These are phyloP conservation scores for Strigomonas galati DNA, from an alignment of 208 protist species.

Conservation along the genomic window DNA sequence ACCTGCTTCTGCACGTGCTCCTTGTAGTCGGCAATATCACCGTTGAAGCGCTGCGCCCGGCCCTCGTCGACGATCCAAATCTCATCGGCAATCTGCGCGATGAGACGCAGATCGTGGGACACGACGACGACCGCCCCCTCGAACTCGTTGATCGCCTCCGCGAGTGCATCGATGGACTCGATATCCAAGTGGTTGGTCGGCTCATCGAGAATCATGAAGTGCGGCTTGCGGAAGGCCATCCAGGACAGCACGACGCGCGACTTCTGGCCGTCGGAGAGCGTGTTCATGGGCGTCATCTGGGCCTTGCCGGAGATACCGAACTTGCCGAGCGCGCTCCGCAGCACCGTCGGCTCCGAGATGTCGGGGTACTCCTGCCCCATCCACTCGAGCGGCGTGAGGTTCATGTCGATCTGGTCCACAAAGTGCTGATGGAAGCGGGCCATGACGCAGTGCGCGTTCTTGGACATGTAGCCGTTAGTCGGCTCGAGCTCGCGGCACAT, in stretches of 20 bases:
- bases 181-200: conserved; percentile 98
- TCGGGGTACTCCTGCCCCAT: conserved; percentile 92
- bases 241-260: conserved; percentile 95
- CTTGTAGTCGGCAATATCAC: conserved; percentile 92
- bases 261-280: conserved; percentile 97
- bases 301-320: conserved; percentile 91
- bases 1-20: conserved; percentile 87
- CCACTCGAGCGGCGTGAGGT: conserved; percentile 93
- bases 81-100: conserved; percentile 93
- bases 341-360: conserved; percentile 77
- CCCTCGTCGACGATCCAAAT: conserved; percentile 96
- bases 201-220: conserved; percentile 98
- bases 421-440: conserved; percentile 97
- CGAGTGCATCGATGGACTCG: conserved; percentile 95
- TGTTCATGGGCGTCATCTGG: conserved; percentile 91
- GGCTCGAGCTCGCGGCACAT: conserved; percentile 92
- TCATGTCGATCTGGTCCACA: conserved; percentile 93
- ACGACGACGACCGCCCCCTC: conserved; percentile 95
- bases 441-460: conserved; percentile 92
- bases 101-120: conserved; percentile 96
- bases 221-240: conserved; percentile 91
- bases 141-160: conserved; percentile 90
- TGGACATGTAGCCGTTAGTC: conserved; percentile 85
- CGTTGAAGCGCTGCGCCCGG: conserved; percentile 77
- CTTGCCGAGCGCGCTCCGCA: conserved; percentile 92